Evolutionary conservation across 1,284 basidiomycete species (phyloP), one percentile per base, ranked within the genome.

Genomic region (Naganishia sp.): DNA sequence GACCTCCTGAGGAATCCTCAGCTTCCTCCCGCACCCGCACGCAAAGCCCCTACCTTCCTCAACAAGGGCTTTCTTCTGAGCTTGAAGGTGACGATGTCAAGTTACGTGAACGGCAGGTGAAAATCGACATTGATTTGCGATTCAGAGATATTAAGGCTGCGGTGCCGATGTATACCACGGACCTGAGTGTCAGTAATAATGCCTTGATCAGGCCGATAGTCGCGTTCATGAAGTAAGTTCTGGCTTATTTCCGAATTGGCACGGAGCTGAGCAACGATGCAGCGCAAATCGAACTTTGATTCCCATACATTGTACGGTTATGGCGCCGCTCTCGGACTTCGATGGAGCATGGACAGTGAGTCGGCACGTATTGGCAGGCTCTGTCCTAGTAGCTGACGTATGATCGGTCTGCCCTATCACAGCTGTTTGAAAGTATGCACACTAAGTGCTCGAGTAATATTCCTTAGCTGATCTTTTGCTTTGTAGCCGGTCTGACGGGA

Each of bases 171-270:
- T 96, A 93, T 80, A 88, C 90, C 35, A 84, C 83, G 52, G 90
- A 94, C 72, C 76, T 99, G 66, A 92, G 90, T 63, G 92, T 97
- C 75, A 89, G 90, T 68, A 95, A 95, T 74, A 92, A 90, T 75
- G 96, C 95, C n/a, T 82, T 99, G 39, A 90, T 97, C 49, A 82
- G 96, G 67, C 95, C 96, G 4, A 98, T 99, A 70, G 96, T 99
- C 6, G 94, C 94, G 0, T 99, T 99, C 76, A 96, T 99, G 86
- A 96, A 96, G 90, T 93, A 72, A 70, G 88, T 82, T 1, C 32
- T 18, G 39, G 35, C 9, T 53, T 39, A 18, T 21, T 21, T 2
- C n/a, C 15, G 35, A 31, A 21, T 15, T 10, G 5, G 6, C 15
- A 6, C 15, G 50, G 77, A 55, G 52, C 32, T 28, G 53, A 35